Evolutionary conservation across 2,329 filamentous ascomycete genomes (phyloP).

Genomic region (Xylaria sp.): DNA sequence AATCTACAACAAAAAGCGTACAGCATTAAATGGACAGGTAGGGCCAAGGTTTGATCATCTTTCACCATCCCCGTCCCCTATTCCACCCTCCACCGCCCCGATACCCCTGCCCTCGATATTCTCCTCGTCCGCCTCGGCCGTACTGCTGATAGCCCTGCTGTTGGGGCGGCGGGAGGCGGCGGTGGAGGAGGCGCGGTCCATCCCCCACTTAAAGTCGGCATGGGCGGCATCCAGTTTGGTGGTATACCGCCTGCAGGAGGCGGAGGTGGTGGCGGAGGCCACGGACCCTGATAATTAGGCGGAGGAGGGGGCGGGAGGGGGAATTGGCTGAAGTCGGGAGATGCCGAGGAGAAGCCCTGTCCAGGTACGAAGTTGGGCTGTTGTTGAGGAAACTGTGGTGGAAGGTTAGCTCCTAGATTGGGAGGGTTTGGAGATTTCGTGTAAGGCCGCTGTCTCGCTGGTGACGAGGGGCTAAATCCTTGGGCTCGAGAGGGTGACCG

Average conservation of each 20-base stretch:
- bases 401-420: slow-evolving; percentile 12
- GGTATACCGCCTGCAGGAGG: slow-evolving; percentile 32
- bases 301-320: slow-evolving; percentile 38
- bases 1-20: too few species aligned
- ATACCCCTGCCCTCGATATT: slow-evolving; percentile 40
- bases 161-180: slow-evolving; percentile 30
- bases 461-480: slow-evolving; percentile 1
- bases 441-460: slow-evolving; percentile 16
- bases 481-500: slow-evolving; percentile 31
- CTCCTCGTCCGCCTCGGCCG: slow-evolving; percentile 40
- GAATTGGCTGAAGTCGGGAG: slow-evolving; percentile 35
- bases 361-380: slow-evolving; percentile 28
- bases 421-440: slow-evolving; percentile 21
- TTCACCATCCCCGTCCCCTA: slow-evolving; percentile 37
- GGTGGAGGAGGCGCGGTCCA: slow-evolving; percentile 33
- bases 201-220: slow-evolving; percentile 28
- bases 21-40: not conserved
- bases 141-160: slow-evolving; percentile 36
- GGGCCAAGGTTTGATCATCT: too few species aligned
- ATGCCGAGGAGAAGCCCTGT: slow-evolving; percentile 26
- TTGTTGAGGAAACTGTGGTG: slow-evolving; percentile 32
- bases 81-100: slow-evolving; percentile 36
- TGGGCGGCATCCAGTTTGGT: slow-evolving; percentile 35
- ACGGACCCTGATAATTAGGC: slow-evolving; percentile 34
- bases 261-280: slow-evolving; percentile 35